Percentiles rank a stretch among this genome's conserved stretches.
These are phyloP conservation scores for Trypanosoma brucei DNA, from an alignment of 208 protist species.

Conservation along the genomic window DNA sequence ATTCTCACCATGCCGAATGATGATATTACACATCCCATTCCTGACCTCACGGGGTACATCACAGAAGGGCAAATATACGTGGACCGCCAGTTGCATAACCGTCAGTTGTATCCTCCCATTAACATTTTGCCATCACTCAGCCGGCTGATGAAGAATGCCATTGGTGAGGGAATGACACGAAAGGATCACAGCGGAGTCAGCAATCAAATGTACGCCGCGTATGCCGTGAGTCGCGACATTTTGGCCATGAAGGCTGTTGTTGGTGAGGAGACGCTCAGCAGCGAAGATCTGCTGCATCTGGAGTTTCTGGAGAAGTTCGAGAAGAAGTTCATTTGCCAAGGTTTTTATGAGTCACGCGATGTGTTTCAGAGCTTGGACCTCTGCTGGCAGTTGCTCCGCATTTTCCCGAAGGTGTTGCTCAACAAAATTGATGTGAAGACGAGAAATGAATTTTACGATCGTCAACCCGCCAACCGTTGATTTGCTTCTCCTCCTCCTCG, in stretches of 20 bases:
- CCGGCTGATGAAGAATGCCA: constrained; percentile 99
- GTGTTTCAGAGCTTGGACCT: constrained; percentile 99
- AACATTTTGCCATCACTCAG: constrained; percentile 99
- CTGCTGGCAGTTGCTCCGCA: constrained; percentile 97
- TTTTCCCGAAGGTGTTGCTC: constrained; percentile 97
- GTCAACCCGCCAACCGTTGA: constrained; percentile 40
- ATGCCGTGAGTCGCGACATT: constrained; percentile 99
- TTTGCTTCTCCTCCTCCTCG: background rate
- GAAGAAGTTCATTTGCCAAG: constrained; percentile 98
- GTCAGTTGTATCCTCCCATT: constrained; percentile 99
- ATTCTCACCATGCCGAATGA: constrained; percentile 99
- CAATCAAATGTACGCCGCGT: constrained; percentile 99
- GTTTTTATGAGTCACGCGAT: constrained; percentile 95
- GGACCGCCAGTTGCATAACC: constrained; percentile 99
- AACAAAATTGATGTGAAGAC: constrained; percentile 97
- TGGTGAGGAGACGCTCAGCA: constrained; percentile 98
- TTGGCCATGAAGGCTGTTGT: constrained; percentile 99
- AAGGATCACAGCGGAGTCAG: constrained; percentile 98
- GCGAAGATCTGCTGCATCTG: constrained; percentile 98
- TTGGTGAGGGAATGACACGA: constrained; percentile 99
- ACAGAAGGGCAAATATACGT: constrained; percentile 99
- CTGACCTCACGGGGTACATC: constrained; percentile 99
- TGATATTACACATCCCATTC: constrained; percentile 99
- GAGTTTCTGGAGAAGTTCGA: constrained; percentile 99
- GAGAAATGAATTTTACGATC: constrained; percentile 93